phyloP scores from a whole-genome alignment of 768 basidiomycete genomes.

The Macrolepiota dolichaula region DNA sequence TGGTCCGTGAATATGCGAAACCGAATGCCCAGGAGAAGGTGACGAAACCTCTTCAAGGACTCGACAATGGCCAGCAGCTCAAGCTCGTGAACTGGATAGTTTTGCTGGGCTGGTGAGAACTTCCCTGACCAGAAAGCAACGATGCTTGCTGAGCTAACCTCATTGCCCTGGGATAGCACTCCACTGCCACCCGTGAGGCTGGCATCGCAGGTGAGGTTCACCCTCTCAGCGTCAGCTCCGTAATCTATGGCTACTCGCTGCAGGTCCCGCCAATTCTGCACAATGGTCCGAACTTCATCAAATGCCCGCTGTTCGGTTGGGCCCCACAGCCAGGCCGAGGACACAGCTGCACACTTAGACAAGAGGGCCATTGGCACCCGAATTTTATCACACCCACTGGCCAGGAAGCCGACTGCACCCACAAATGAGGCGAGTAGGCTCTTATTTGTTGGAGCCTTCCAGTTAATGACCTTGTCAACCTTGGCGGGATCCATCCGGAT shows the following conservation, averaged over 20 bases:
- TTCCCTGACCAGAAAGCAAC: slow-evolving; percentile 27
- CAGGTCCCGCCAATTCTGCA: slow-evolving; percentile 12
- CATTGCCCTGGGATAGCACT: slow-evolving; percentile 20
- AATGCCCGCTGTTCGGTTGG: slow-evolving; percentile 23
- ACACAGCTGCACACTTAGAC: slow-evolving; percentile 13
- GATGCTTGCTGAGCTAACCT: slow-evolving; percentile 25
- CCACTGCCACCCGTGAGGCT: slow-evolving; percentile 21
- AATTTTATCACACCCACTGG: slow-evolving; percentile 19
- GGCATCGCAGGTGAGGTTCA: slow-evolving; percentile 26
- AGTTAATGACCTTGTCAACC: slow-evolving; percentile 21
- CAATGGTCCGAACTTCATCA: slow-evolving; percentile 24
- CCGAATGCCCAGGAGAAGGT: background rate
- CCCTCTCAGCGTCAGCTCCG: slow-evolving; percentile 10
- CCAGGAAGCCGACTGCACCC: slow-evolving; percentile 32
- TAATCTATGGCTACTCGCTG: slow-evolving; percentile 17
- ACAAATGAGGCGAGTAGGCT: slow-evolving; percentile 29
- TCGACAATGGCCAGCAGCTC: slow-evolving; percentile 30
- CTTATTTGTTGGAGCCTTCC: slow-evolving; percentile 8
- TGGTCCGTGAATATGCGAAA: slow-evolving; percentile 29
- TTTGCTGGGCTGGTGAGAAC: slow-evolving; percentile 23
- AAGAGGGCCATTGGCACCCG: slow-evolving; percentile 28
- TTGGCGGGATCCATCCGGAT: slow-evolving; percentile 37
- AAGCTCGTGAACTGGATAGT: slow-evolving; percentile 29
- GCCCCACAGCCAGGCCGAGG: slow-evolving; percentile 17
- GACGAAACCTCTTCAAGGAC: slow-evolving; percentile 23